Conservation (phyloP, 2,329 filamentous ascomycete species). For the Alternaria tenuissima region DNA sequence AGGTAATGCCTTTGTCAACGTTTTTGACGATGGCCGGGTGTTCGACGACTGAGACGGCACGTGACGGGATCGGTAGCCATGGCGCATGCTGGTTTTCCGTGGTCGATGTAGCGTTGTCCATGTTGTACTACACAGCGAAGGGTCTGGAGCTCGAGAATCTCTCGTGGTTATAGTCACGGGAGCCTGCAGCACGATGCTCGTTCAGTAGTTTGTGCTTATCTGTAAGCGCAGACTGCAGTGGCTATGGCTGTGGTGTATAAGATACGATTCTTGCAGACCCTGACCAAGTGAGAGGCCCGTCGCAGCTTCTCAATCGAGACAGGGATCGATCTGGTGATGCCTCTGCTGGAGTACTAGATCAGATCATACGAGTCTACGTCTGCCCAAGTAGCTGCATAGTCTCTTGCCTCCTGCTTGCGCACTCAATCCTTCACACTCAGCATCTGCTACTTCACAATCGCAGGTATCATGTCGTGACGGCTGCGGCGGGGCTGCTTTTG, state of each 20-base stretch:
- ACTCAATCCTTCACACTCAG: not conserved
- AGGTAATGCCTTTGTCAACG: conserved; percentile 69
- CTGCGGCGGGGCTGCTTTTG: conserved; percentile 12
- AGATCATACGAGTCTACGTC: not conserved
- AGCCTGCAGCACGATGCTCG: not conserved
- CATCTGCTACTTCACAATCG: not conserved
- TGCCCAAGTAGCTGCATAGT: not conserved
- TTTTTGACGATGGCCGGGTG: conserved; percentile 73
- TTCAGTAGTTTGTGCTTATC: too few relatives aligned
- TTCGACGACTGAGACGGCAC: conserved; percentile 68
- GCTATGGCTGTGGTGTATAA: not conserved
- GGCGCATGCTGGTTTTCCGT: conserved; percentile 41
- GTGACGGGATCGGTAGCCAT: conserved; percentile 60
- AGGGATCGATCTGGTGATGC: conserved; percentile 17
- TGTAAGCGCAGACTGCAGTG: too few relatives aligned
- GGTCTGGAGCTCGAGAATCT: not conserved
- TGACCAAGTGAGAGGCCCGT: not conserved
- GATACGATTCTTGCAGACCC: not conserved
- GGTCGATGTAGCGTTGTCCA: conserved; percentile 12
- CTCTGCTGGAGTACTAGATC: conserved; percentile 3
- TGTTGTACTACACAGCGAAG: conserved; percentile 1
- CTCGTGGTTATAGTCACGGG: conserved; percentile 14
- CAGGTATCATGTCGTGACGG: conserved; percentile 13
- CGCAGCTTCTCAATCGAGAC: conserved; percentile 7
- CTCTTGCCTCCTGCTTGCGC: not conserved